Percentiles rank a stretch among this genome's conserved stretches.
Evolutionary conservation across 345 rosid genomes (phyloP).

Genomic region (Hypericum perforatum): DNA sequence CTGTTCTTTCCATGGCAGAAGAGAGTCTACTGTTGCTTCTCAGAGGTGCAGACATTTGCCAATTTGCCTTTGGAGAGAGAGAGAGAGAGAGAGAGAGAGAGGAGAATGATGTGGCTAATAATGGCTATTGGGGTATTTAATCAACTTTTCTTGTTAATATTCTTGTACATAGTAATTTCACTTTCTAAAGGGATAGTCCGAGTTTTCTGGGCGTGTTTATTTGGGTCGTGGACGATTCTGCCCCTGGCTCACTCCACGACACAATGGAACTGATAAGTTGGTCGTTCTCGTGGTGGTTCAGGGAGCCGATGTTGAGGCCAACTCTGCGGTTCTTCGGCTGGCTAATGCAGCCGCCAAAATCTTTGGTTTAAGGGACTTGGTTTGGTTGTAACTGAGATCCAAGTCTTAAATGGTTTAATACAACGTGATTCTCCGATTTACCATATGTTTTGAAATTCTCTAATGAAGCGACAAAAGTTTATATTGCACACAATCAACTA

Average conservation of each 20-base stretch:
- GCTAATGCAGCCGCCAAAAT: conserved; percentile 5
- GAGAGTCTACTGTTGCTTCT: conserved; percentile 33
- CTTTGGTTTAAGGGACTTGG: neutral
- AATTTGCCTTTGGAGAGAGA: neutral
- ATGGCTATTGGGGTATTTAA: neutral
- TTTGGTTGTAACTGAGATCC: no score
- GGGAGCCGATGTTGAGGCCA: no score
- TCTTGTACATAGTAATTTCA: neutral
- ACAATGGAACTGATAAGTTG: neutral
- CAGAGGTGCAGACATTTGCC: conserved; percentile 31
- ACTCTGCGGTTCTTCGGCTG: neutral
- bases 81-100: no score
- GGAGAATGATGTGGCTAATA: neutral
- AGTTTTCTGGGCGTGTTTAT: neutral
- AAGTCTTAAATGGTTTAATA: no score
- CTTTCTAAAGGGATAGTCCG: neutral
- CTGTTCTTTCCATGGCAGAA: conserved; percentile 70
- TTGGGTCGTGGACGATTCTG: conserved; percentile 11
- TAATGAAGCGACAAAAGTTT: no score
- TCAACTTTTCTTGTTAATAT: neutral
- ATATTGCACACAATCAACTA: no score
- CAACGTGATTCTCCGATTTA: no score
- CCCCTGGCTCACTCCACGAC: conserved; percentile 4
- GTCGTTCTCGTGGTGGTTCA: no score
- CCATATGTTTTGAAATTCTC: no score